Evolutionary conservation across 75 land plant genomes (phyloP).

Genomic region (Picea glauca): DNA sequence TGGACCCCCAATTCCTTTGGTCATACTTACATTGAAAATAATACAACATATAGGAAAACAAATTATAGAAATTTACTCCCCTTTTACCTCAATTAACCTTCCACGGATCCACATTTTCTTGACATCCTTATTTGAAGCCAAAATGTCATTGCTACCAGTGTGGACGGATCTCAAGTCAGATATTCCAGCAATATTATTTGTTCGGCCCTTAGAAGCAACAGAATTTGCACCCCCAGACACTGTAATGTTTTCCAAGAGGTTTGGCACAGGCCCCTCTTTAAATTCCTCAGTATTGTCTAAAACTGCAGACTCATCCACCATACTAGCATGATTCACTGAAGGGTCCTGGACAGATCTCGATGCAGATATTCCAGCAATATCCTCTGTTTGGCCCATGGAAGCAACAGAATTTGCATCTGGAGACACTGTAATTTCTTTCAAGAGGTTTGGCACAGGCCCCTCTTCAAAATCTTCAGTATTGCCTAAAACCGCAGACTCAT

Average conservation of each 20-base stretch:
- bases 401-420: slow-evolving; percentile 3
- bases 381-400: too few relatives aligned
- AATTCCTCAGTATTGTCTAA: neutral
- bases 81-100: slow-evolving; percentile 32
- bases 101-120: slow-evolving; percentile 51
- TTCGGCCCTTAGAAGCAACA: neutral
- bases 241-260: neutral
- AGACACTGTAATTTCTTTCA: neutral
- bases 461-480: neutral
- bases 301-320: neutral
- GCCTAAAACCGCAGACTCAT: neutral
- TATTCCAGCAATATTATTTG: neutral
- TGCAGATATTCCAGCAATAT: neutral
- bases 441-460: neutral
- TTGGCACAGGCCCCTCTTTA: neutral
- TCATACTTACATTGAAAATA: slow-evolving; percentile 3
- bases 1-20: neutral
- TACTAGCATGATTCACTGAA: slow-evolving; percentile 3
- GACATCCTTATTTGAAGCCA: neutral
- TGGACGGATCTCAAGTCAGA: neutral
- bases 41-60: slow-evolving; percentile 1
- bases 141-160: neutral
- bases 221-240: slow-evolving; percentile 8
- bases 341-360: neutral
- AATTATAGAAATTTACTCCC: neutral